phyloP scores from a whole-genome alignment of 805 yeast genomes.

The Spathaspora arborariae region DNA sequence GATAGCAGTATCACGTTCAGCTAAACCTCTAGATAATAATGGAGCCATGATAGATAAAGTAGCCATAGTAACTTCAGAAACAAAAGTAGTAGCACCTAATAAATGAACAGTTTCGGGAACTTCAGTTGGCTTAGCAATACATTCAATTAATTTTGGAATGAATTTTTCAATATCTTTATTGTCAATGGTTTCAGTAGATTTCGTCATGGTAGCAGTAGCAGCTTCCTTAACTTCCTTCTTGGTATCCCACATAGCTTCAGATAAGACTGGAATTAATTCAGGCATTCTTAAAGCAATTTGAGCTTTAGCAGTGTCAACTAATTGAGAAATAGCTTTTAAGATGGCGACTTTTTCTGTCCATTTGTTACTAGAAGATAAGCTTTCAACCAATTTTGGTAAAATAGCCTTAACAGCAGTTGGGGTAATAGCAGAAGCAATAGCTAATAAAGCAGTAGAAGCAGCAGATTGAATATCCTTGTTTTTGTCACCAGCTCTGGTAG shows the following conservation, averaged over 20 bases:
- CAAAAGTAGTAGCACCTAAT: conserved; percentile 99
- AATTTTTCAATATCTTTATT: conserved; percentile 99
- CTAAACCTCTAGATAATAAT: conserved; percentile 97
- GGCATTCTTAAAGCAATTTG: conserved; percentile 99
- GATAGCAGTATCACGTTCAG: conserved; percentile 99
- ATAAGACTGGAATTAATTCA: conserved; percentile 95
- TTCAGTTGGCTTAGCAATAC: conserved; percentile 94
- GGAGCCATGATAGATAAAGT: conserved; percentile 99
- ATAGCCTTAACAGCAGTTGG: conserved; percentile 91
- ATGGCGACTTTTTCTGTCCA: conserved; percentile 98
- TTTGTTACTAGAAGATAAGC: conserved; percentile 73
- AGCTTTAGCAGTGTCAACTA: conserved; percentile 91
- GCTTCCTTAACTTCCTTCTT: conserved; percentile 96
- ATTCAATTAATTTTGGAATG: conserved; percentile 94
- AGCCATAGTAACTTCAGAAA: conserved; percentile 99
- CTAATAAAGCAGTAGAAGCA: conserved; percentile 73
- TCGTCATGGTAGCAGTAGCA: conserved; percentile 93
- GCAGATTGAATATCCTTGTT: conserved; percentile 65
- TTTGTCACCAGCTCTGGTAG: conserved; percentile 88
- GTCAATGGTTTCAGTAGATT: conserved; percentile 95
- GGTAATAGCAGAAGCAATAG: conserved; percentile 78
- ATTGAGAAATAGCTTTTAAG: conserved; percentile 75
- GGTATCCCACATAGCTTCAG: conserved; percentile 99
- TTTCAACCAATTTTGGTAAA: conserved; percentile 72
- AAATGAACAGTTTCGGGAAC: conserved; percentile 99